Evolutionary conservation across 441 rosid species (phyloP), one percentile per base, ranked within the genome.

Genomic region (Manihot esculenta): DNA sequence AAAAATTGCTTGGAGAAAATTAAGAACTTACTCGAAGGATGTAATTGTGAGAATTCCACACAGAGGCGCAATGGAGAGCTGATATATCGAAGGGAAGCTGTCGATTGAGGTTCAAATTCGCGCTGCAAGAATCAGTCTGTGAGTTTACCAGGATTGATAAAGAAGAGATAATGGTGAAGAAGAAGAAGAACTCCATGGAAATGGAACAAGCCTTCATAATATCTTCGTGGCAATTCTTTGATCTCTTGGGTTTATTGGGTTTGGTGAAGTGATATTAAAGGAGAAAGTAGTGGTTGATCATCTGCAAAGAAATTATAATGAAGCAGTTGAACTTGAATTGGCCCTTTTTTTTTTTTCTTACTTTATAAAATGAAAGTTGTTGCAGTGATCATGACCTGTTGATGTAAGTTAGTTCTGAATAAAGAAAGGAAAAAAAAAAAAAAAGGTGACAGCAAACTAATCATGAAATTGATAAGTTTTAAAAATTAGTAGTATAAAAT

Each of bases 71-170:
- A 20, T 72, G 74, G 70, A 89, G 92, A 69, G 88, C 79, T 24
- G 83, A 47, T 0, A 79, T 8, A 69, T 86, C 82, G 48, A 87
- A 79, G 62, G 81, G 74, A 26, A 85, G 67, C 41, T 62, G 76
- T 64, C 53, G 68, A 7, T 68, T 73, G 63, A 93, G 75, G 42
- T 70, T 79, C 21, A 84, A 71, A 68, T 76, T 80, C 35, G 95
- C 79, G 74, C 6, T 72, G 84, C 98, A 93, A 0, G 98, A 79
- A 66, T 93, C 98, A 5, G 80, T 62, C 62, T 85, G 90, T 7
- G 93, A 83, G 47, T 63, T 69, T 23, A 75, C 88, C n/a, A 67
- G 35, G 51, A 15, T 42, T 56, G 82, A 58, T 3, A 69, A 27
- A 26, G 41, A 49, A 41, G 57, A 73, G 35, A 85, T n/a, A 23